Percentiles rank a stretch among this genome's conserved stretches.
Evolutionary conservation across 2,329 filamentous ascomycete species (phyloP).

Genomic region (Fusarium sp.): DNA sequence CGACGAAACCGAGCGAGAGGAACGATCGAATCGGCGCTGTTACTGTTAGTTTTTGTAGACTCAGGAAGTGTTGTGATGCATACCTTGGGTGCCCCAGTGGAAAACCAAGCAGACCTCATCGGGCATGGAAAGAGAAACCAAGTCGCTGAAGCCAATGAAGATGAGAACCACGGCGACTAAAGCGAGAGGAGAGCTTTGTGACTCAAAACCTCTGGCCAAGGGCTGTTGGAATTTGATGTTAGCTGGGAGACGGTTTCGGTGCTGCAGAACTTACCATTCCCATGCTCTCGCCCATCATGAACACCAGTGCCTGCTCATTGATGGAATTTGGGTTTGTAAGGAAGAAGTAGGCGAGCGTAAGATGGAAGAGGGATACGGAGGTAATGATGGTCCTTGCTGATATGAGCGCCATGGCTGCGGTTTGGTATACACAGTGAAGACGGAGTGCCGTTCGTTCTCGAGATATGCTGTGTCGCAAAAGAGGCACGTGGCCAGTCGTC

Average conservation of each 20-base stretch:
- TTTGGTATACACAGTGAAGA: not conserved
- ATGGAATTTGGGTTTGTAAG: constrained; percentile 77
- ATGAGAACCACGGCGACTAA: constrained; percentile 77
- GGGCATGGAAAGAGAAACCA: constrained; percentile 74
- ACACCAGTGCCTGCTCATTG: constrained; percentile 83
- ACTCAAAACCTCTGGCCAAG: constrained; percentile 73
- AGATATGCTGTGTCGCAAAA: constrained; percentile 1
- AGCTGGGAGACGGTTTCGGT: not conserved
- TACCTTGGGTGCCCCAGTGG: constrained; percentile 75
- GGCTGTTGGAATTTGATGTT: constrained; percentile 26
- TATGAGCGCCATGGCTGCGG: constrained; percentile 77
- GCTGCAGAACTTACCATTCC: constrained; percentile 71
- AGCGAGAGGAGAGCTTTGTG: constrained; percentile 75
- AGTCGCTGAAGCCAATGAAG: constrained; percentile 69
- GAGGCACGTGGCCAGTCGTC: not conserved
- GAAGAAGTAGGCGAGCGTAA: constrained; percentile 87
- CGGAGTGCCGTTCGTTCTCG: not conserved
- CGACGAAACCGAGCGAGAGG: constrained; percentile 69
- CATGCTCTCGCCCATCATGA: constrained; percentile 84
- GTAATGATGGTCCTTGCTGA: constrained; percentile 84
- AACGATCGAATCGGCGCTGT: constrained; percentile 73
- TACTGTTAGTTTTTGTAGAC: constrained; percentile 35
- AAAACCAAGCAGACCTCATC: constrained; percentile 72
- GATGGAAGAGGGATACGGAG: constrained; percentile 83
- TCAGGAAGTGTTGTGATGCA: constrained; percentile 48